phyloP scores from a whole-genome alignment of 2,329 filamentous ascomycete genomes.

The Magnaporthiopsis rhizophila region DNA sequence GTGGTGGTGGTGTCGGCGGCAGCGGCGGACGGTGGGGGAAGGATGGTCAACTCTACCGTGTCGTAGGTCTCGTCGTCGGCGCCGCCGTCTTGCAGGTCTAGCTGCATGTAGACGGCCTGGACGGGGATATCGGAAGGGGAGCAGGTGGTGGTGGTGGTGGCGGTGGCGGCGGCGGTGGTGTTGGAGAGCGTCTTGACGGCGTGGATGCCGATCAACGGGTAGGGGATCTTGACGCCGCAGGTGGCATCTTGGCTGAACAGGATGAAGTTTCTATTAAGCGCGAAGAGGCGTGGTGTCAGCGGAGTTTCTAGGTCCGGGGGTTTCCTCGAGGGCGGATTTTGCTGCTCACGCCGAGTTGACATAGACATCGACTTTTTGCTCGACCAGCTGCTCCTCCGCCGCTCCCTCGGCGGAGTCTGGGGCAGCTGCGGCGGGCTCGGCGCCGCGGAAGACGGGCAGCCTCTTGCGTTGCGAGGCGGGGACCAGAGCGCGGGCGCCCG shows the following conservation, averaged over 20 bases:
- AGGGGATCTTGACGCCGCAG: slow-evolving; percentile 61
- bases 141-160: no score
- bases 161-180: slow-evolving; percentile 22
- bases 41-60: slow-evolving; percentile 60
- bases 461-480: slow-evolving; percentile 44
- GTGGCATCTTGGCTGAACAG: slow-evolving; percentile 53
- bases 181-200: slow-evolving; percentile 55
- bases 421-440: slow-evolving; percentile 23
- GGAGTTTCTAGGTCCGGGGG: not conserved
- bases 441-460: slow-evolving; percentile 43
- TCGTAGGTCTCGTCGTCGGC: slow-evolving; percentile 56
- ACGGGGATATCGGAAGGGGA: no score
- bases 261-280: slow-evolving; percentile 42
- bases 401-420: slow-evolving; percentile 15
- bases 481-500: slow-evolving; percentile 49
- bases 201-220: slow-evolving; percentile 67
- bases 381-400: slow-evolving; percentile 29
- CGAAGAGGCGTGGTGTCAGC: slow-evolving; percentile 15
- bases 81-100: slow-evolving; percentile 52
- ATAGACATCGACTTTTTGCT: slow-evolving; percentile 47
- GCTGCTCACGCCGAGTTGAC: slow-evolving; percentile 47
- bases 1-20: not conserved
- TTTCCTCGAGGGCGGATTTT: not conserved
- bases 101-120: slow-evolving; percentile 57
- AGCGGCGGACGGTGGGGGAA: slow-evolving; percentile 21